Base-by-base conservation (phyloP, 202 grass and related monocot genomes). In the Digitaria exilis region DNA sequence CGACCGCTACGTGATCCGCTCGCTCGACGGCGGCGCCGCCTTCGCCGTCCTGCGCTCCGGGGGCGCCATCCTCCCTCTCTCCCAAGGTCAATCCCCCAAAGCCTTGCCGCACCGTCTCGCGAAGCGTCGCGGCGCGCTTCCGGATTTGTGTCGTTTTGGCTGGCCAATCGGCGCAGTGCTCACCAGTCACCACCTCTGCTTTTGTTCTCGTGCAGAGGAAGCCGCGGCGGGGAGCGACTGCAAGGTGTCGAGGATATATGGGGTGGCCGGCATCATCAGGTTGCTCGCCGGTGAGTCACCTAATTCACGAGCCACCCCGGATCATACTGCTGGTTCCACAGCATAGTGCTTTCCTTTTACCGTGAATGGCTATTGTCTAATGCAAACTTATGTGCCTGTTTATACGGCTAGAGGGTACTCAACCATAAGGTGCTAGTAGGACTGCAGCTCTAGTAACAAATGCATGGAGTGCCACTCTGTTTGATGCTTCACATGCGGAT, bases 1-100 rank as follows among this genome's bases (percentile, higher is more conserved):
- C n/a, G 72, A 98, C 87, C 87, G 87, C 85, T 98, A 90, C 80
- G 87, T 94, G 86, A 88, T 98, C 71, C 91, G 87, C 57, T 96
- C 93, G 37, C 75, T 84, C 82, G 96, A 98, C 76, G 85, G 91
- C 54, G 88, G 75, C 34, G 69, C 69, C 65, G 91, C 83, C 69
- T 98, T 98, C 91, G 89, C 91, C 66, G 77, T 98, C 67, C 46
- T 58, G 60, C 89, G 93, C 30, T 88, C 89, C 49, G 89, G 91
- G 41, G 96, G 93, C 77, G 73, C 77, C 65, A 62, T 98, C 79
- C 80, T 73, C 78, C 48, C 62, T 0, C 80, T 93, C 56, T 81
- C 86, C 68, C 50, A 60, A 83, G 88, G 88, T 86, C n/a, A 56
- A 29, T 34, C 79, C 62, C 41, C 39, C 37, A 39, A 52, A 51